Conservation (phyloP, 1,139 yeast species). For the Taphrina communis region DNA sequence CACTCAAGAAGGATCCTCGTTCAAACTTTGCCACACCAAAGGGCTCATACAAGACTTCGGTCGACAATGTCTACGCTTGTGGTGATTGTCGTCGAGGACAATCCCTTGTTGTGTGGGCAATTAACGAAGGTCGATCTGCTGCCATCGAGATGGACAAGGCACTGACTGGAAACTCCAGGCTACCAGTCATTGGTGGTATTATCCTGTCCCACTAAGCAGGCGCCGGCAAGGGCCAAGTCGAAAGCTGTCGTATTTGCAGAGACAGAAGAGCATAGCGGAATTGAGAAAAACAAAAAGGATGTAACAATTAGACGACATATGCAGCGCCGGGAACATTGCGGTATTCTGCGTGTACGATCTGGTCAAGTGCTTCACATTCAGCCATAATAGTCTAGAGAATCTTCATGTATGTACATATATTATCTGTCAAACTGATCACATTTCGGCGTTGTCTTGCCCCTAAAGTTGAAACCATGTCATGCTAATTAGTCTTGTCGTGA, state of each 20-base stretch:
- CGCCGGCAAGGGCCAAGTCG: not conserved
- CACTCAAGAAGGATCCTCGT: constrained; percentile 75
- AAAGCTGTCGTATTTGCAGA: not conserved
- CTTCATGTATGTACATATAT: constrained; percentile 1
- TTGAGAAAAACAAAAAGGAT: not conserved
- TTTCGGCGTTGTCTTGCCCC: no score
- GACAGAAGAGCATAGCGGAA: not conserved
- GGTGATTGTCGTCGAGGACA: constrained; percentile 99
- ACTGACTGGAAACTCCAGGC: constrained; percentile 76
- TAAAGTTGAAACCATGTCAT: no score
- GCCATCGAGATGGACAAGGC: constrained; percentile 88
- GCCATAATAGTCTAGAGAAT: not conserved
- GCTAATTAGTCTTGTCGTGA: no score
- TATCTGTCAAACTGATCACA: not conserved
- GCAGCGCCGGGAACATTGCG: not conserved
- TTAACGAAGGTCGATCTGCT: constrained; percentile 98
- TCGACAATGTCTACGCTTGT: constrained; percentile 80
- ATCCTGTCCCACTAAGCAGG: constrained; percentile 20
- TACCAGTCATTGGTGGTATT: constrained; percentile 94
- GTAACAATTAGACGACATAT: constrained; percentile 1
- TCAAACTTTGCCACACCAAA: constrained; percentile 76
- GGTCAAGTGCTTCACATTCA: not conserved
- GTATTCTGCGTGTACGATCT: not conserved
- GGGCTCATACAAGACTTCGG: constrained; percentile 69
- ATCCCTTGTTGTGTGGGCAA: constrained; percentile 98